Conservation (phyloP, 2,329 filamentous ascomycete species). For the Huntiella moniliformis region DNA sequence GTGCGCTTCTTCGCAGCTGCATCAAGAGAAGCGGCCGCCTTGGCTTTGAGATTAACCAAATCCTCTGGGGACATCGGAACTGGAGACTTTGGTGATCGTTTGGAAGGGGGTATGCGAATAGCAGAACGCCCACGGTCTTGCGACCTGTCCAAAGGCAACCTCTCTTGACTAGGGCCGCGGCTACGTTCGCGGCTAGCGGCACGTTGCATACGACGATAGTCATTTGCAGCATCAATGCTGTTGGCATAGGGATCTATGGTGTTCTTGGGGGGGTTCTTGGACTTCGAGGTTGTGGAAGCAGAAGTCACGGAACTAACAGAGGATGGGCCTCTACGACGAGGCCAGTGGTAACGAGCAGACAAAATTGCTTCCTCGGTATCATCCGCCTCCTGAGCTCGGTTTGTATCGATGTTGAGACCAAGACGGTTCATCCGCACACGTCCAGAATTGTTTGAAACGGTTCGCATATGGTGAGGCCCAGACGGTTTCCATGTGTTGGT, state of each 20-base stretch:
- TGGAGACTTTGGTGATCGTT: constrained; percentile 79
- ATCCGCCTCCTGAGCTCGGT: not conserved
- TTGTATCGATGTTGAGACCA: constrained; percentile 28
- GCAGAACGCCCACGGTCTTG: constrained; percentile 51
- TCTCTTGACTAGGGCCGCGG: constrained; percentile 18
- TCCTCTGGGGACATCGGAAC: constrained; percentile 91
- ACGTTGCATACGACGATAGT: constrained; percentile 21
- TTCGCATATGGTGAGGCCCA: constrained; percentile 38
- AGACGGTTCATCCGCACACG: constrained; percentile 44
- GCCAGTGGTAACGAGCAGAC: constrained; percentile 36
- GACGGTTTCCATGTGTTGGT: constrained; percentile 35
- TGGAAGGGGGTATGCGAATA: constrained; percentile 48
- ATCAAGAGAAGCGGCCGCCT: constrained; percentile 13
- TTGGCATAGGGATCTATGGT: constrained; percentile 72
- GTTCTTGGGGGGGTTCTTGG: constrained; percentile 32
- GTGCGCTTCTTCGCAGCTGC: constrained; percentile 5
- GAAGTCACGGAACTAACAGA: constrained; percentile 42
- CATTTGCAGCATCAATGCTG: constrained; percentile 61
- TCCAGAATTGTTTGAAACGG: constrained; percentile 57
- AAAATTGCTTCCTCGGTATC: constrained; percentile 29
- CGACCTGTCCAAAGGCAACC: constrained; percentile 39
- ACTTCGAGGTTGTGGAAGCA: constrained; percentile 29
- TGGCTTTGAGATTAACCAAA: constrained; percentile 35
- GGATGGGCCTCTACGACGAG: constrained; percentile 30
- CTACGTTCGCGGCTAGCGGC: not conserved